Conservation (phyloP, 2,329 filamentous ascomycete species). For the Coccinonectria pachysandricola region DNA sequence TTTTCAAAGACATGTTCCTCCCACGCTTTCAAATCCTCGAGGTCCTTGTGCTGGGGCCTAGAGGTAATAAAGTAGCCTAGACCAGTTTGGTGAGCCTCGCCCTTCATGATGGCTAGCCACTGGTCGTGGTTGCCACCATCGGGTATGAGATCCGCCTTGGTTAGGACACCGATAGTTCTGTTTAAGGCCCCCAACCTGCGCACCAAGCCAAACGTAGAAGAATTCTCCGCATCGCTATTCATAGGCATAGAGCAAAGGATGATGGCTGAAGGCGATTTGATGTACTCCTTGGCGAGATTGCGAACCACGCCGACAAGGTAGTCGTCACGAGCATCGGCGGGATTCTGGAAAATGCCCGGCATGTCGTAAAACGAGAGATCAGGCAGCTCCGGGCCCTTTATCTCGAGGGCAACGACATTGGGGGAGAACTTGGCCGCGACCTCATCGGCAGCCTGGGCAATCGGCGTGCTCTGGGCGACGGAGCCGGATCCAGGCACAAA, state of each 20-base stretch:
- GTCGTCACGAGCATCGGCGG: conserved; percentile 51
- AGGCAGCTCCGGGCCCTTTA: conserved; percentile 59
- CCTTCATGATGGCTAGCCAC: conserved; percentile 54
- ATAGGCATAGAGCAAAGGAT: conserved; percentile 70
- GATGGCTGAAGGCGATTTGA: conserved; percentile 58
- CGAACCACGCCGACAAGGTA: conserved; percentile 64
- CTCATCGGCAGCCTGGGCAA: conserved; percentile 26
- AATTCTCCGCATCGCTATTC: conserved; percentile 69
- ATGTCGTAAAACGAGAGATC: conserved; percentile 78
- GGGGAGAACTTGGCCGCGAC: conserved; percentile 64
- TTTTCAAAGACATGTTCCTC: conserved; percentile 43
- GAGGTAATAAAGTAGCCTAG: conserved; percentile 75
- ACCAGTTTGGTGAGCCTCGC: conserved; percentile 50
- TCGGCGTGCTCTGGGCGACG: conserved; percentile 25
- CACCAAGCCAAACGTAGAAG: conserved; percentile 57
- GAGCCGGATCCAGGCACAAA: conserved; percentile 44
- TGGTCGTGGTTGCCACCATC: conserved; percentile 37
- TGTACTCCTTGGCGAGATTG: conserved; percentile 60
- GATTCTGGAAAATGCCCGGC: conserved; percentile 68
- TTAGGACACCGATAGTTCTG: conserved; percentile 66
- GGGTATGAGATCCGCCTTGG: conserved; percentile 69
- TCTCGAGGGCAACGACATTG: conserved; percentile 68
- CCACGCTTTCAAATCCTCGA: conserved; percentile 41
- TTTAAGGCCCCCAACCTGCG: conserved; percentile 42
- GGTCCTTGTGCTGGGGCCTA: conserved; percentile 45